phyloP scores from a whole-genome alignment of 2,329 filamentous ascomycete genomes.

The Colletotrichum falcatum region DNA sequence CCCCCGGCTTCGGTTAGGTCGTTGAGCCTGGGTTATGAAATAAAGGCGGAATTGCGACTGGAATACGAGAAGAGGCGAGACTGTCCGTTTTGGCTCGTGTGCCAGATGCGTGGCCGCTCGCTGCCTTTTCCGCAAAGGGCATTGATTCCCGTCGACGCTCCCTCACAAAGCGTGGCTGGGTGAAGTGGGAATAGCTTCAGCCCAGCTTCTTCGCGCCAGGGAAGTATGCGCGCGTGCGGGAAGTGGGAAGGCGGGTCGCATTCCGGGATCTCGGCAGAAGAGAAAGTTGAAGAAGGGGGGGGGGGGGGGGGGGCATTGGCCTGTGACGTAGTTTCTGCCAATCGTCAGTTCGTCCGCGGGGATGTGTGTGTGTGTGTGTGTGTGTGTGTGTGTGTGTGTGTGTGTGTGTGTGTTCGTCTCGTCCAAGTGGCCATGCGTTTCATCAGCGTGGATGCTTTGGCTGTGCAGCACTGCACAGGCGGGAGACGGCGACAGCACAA shows the following conservation, averaged over 20 bases:
- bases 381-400: constrained; percentile 17
- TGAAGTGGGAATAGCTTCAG: constrained; percentile 33
- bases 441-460: constrained; percentile 6
- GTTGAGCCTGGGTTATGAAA: not conserved
- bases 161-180: constrained; percentile 11
- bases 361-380: constrained; percentile 23
- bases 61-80: not conserved
- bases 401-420: constrained; percentile 31
- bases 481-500: not conserved
- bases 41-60: not conserved
- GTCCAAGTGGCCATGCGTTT: constrained; percentile 12
- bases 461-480: not conserved
- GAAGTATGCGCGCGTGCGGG: constrained; percentile 1
- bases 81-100: not conserved
- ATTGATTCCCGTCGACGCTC: not conserved
- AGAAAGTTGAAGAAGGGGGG: not conserved
- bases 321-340: constrained; percentile 20
- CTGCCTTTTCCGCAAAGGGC: not conserved
- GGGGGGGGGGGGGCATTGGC: not conserved
- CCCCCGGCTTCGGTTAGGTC: not conserved
- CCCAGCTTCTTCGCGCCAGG: not conserved
- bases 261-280: not conserved
- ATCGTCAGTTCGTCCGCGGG: not conserved
- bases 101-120: not conserved
- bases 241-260: constrained; percentile 18